phyloP scores from a whole-genome alignment of 2,329 filamentous ascomycete species.

The Fusarium palustre region DNA sequence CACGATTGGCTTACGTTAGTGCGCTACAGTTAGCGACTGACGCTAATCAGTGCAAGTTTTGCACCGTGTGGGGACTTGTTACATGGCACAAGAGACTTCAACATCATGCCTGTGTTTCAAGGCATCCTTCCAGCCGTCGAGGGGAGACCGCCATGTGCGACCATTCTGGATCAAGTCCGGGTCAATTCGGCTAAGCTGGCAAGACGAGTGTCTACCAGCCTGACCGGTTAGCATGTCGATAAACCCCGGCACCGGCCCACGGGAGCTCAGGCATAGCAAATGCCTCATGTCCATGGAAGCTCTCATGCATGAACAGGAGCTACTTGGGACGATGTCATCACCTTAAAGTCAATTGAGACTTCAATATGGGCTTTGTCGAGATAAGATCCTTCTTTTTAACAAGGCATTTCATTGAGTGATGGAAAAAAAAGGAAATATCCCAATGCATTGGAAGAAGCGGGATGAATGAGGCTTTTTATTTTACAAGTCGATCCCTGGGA shows the following conservation, averaged over 20 bases:
- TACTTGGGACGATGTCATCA: conserved; percentile 30
- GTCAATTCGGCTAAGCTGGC: conserved; percentile 47
- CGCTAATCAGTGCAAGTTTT: conserved; percentile 46
- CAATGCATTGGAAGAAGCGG: conserved; percentile 51
- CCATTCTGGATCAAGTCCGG: conserved; percentile 25
- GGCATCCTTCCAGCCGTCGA: conserved; percentile 41
- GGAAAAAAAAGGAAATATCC: conserved; percentile 48
- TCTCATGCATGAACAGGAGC: conserved; percentile 21
- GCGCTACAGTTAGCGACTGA: conserved; percentile 36
- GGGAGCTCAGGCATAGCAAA: conserved; percentile 48
- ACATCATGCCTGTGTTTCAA: conserved; percentile 46
- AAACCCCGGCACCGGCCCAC: conserved; percentile 47
- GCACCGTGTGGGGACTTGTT: conserved; percentile 50
- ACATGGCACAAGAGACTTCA: conserved; percentile 28
- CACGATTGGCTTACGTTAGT: conserved; percentile 40
- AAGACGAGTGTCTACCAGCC: conserved; percentile 40
- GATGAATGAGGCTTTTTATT: conserved; percentile 59
- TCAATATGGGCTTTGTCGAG: conserved; percentile 16
- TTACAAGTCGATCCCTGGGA: conserved; percentile 56
- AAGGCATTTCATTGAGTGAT: conserved; percentile 10
- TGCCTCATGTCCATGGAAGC: conserved; percentile 43
- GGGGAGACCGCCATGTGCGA: conserved; percentile 34
- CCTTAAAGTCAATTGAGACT: conserved; percentile 39
- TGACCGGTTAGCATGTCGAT: conserved; percentile 44
- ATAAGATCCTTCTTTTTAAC: conserved; percentile 13